phyloP scores from a whole-genome alignment of 2,329 filamentous ascomycete genomes.

The Zymoseptoria passerinii region DNA sequence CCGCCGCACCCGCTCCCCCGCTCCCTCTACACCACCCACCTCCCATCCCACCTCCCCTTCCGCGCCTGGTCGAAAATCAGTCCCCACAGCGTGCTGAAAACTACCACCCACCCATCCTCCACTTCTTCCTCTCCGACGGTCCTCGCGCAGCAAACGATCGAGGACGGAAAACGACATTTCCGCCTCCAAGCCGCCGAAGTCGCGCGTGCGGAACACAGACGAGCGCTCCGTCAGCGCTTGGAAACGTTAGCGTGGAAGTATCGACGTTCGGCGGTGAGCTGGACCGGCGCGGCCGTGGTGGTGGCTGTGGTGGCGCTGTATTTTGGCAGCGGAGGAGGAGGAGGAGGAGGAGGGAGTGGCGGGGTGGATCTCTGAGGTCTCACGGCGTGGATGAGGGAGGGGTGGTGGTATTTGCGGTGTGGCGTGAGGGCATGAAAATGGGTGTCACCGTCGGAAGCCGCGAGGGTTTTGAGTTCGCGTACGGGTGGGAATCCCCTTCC shows the following conservation, averaged over 20 bases:
- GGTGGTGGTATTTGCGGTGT: no score
- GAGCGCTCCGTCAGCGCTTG: slow-evolving; percentile 38
- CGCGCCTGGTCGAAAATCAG: slow-evolving; percentile 66
- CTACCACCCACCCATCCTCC: slow-evolving; percentile 50
- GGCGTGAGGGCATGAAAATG: no score
- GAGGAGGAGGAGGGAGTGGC: no score
- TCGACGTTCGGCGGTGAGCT: slow-evolving; percentile 51
- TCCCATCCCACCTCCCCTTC: slow-evolving; percentile 60
- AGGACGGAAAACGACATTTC: slow-evolving; percentile 62
- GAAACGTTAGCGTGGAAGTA: slow-evolving; percentile 51
- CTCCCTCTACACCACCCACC: slow-evolving; percentile 54
- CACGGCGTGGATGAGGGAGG: not conserved
- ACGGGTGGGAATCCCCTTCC: no score
- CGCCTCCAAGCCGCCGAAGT: slow-evolving; percentile 64
- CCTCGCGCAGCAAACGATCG: slow-evolving; percentile 49
- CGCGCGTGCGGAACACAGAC: slow-evolving; percentile 52
- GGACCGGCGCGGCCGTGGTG: slow-evolving; percentile 47
- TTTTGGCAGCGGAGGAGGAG: slow-evolving; percentile 6
- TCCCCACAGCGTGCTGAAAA: slow-evolving; percentile 73
- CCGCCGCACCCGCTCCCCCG: slow-evolving; percentile 53
- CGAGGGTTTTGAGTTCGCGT: no score
- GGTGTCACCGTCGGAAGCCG: no score
- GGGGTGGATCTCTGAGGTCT: not conserved
- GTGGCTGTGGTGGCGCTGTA: slow-evolving; percentile 58
- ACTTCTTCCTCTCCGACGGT: not conserved